Evolutionary conservation across 352 stramenopile species (phyloP).

Genomic region (Phytophthora litchii): DNA sequence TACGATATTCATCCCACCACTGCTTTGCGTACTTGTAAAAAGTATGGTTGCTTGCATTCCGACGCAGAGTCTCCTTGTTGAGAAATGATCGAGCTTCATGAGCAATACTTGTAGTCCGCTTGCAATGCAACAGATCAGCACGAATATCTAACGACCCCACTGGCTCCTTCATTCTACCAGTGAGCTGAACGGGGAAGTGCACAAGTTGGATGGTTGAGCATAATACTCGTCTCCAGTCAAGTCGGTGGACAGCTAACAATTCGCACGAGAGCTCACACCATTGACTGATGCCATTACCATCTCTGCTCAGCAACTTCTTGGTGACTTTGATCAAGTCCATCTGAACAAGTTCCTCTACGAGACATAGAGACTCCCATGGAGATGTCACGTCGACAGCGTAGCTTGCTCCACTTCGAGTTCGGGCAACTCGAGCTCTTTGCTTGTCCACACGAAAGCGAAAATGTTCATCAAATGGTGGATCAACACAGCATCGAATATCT

Average conservation of each 20-base stretch:
- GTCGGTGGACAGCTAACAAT: slow-evolving; percentile 62
- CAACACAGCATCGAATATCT: slow-evolving; percentile 56
- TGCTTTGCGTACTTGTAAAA: slow-evolving; percentile 87
- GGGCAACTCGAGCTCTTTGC: slow-evolving; percentile 20
- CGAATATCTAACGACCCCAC: slow-evolving; percentile 74
- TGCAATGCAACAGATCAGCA: slow-evolving; percentile 66
- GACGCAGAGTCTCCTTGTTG: slow-evolving; percentile 58
- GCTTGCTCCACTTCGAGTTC: slow-evolving; percentile 29
- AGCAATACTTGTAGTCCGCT: slow-evolving; percentile 46
- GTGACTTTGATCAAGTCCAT: slow-evolving; percentile 65
- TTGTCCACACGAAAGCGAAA: slow-evolving; percentile 66
- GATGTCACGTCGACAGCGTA: slow-evolving; percentile 66
- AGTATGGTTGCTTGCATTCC: slow-evolving; percentile 55
- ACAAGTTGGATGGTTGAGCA: slow-evolving; percentile 72
- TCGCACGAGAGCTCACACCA: slow-evolving; percentile 63
- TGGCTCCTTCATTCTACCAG: slow-evolving; percentile 73
- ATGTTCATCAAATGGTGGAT: slow-evolving; percentile 74
- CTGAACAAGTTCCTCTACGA: slow-evolving; percentile 65
- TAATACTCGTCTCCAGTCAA: slow-evolving; percentile 85
- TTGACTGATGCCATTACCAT: slow-evolving; percentile 9
- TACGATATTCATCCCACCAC: slow-evolving; percentile 85
- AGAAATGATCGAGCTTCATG: slow-evolving; percentile 54
- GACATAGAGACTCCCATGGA: slow-evolving; percentile 73
- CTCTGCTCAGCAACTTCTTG: slow-evolving; percentile 47
- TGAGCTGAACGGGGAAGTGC: slow-evolving; percentile 67